A percentile compares a stretch with the other conserved stretches of the same genome.
phyloP scores from a whole-genome alignment of 2,329 filamentous ascomycete species.

The Calonectria naviculata region DNA sequence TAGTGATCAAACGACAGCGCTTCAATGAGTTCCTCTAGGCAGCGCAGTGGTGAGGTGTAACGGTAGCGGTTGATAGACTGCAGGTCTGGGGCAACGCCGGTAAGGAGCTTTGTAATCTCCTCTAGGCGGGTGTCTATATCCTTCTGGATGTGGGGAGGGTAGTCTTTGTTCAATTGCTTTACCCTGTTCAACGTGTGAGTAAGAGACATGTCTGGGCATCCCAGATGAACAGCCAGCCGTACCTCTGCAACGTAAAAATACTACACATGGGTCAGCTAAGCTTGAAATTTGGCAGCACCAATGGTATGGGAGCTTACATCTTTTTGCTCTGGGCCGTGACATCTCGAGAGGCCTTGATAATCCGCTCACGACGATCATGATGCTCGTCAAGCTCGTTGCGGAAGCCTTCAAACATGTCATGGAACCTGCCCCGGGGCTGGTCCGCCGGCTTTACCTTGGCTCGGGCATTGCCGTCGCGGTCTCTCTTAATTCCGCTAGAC shows the following conservation, averaged over 20 bases:
- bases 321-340: conserved; percentile 97
- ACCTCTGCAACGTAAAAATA: conserved; percentile 55
- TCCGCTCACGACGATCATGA: conserved; percentile 89
- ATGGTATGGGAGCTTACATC: conserved; percentile 69
- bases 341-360: conserved; percentile 92
- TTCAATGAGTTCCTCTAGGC: conserved; percentile 95
- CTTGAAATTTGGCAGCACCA: background rate
- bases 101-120: conserved; percentile 78
- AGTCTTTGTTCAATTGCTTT: conserved; percentile 68
- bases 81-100: conserved; percentile 76
- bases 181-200: conserved; percentile 61
- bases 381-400: conserved; percentile 92
- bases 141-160: conserved; percentile 76
- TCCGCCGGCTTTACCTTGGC: conserved; percentile 49
- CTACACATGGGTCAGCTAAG: conserved; percentile 34
- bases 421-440: conserved; percentile 58
- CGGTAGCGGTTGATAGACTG: conserved; percentile 83
- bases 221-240: background rate
- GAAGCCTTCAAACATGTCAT: conserved; percentile 86
- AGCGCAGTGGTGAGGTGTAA: conserved; percentile 83
- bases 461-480: conserved; percentile 61
- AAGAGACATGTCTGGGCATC: conserved; percentile 5
- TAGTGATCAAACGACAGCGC: conserved; percentile 91
- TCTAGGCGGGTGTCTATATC: conserved; percentile 76
- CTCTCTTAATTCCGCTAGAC: conserved; percentile 62